Evolutionary conservation across 2,329 filamentous ascomycete genomes (phyloP).

Genomic region (Tympanopsis confertula): DNA sequence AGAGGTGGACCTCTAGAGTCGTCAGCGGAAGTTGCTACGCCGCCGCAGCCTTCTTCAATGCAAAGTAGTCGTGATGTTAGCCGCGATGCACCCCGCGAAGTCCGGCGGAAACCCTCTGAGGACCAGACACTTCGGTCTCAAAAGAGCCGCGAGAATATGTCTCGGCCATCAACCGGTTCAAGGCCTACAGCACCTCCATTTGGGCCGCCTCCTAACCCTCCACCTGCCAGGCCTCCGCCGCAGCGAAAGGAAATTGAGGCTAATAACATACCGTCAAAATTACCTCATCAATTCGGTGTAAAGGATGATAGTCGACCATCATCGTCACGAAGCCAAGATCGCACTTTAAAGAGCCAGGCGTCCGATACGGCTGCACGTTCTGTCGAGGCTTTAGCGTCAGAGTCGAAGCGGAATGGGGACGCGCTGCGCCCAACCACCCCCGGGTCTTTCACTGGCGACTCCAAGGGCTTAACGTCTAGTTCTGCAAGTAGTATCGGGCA

Average conservation of each 20-base stretch:
- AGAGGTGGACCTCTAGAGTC: too few species aligned
- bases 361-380: too few species aligned
- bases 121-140: slow-evolving; percentile 20
- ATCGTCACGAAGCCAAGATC: too few species aligned
- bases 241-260: neutral
- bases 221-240: neutral
- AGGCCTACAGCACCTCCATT: slow-evolving; percentile 3
- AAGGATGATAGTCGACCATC: neutral
- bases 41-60: slow-evolving; percentile 12
- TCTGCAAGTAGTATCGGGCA: neutral
- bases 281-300: too few species aligned
- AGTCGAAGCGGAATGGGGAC: neutral
- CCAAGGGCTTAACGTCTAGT: neutral
- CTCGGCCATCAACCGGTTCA: slow-evolving; percentile 18
- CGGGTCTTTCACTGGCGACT: neutral
- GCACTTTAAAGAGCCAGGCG: too few species aligned
- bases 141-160: slow-evolving; percentile 24
- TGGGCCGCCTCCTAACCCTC: neutral
- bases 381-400: too few species aligned
- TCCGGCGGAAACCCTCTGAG: slow-evolving; percentile 17
- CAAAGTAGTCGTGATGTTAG: slow-evolving; percentile 18
- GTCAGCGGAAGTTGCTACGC: too few species aligned
- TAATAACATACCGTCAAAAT: too few species aligned
- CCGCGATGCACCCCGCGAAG: slow-evolving; percentile 19
- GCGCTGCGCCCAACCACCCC: neutral